A percentile compares a stretch with the other conserved stretches of the same genome.
Conservation (phyloP, 495 filamentous ascomycete species). For the Cryomyces antarcticus region DNA sequence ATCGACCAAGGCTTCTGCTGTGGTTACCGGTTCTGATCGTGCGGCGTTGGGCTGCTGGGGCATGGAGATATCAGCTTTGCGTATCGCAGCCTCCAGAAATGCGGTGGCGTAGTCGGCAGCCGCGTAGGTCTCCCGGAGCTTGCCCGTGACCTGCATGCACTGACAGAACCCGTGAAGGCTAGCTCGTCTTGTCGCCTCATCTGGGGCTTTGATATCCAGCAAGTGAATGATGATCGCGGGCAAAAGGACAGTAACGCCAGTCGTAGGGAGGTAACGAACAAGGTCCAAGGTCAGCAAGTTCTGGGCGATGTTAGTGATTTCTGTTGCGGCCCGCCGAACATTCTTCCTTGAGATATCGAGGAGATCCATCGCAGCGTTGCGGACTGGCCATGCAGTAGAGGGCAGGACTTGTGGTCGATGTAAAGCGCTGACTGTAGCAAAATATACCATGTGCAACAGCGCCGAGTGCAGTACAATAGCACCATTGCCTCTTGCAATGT, state of each 20-base stretch:
- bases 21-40: neutral
- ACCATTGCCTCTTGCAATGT: conserved; percentile 23
- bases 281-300: conserved; percentile 44
- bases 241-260: conserved; percentile 70
- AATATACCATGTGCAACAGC: conserved; percentile 69
- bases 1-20: conserved; percentile 18
- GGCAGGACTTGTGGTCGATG: conserved; percentile 71
- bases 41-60: conserved; percentile 33
- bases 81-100: conserved; percentile 66
- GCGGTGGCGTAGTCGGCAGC: conserved; percentile 66
- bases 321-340: conserved; percentile 53
- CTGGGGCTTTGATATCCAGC: conserved; percentile 61
- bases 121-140: conserved; percentile 59
- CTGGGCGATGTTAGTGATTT: conserved; percentile 56
- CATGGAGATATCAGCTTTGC: conserved; percentile 44
- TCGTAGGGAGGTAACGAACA: conserved; percentile 63
- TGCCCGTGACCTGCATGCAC: conserved; percentile 63
- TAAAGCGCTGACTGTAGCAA: conserved; percentile 63
- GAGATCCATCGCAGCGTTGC: conserved; percentile 28
- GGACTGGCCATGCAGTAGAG: conserved; percentile 27
- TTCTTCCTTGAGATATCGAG: conserved; percentile 59
- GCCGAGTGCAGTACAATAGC: conserved; percentile 39
- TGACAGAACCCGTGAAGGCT: conserved; percentile 55
- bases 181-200: conserved; percentile 40
- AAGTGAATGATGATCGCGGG: conserved; percentile 79